phyloP scores from a whole-genome alignment of 495 filamentous ascomycete genomes.

The Penicillium canariense region DNA sequence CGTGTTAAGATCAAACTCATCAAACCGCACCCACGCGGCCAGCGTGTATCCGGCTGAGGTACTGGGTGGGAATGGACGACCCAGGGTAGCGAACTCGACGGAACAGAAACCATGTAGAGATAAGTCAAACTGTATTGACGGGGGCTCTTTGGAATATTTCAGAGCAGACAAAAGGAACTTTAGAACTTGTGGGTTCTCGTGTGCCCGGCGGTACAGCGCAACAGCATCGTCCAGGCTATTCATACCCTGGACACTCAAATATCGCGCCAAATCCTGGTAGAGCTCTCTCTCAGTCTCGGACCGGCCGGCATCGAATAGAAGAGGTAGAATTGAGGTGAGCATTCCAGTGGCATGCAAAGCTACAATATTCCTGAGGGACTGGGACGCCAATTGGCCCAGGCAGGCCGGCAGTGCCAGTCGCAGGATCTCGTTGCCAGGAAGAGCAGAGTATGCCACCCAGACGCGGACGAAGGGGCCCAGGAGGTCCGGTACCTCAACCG shows the following conservation, averaged over 20 bases:
- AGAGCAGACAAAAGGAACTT: slow-evolving; percentile 73
- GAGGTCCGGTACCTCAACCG: slow-evolving; percentile 41
- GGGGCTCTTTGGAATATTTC: slow-evolving; percentile 67
- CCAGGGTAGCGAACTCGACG: slow-evolving; percentile 79
- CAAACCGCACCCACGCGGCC: slow-evolving; percentile 80
- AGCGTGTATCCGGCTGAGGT: slow-evolving; percentile 83
- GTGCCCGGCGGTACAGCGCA: slow-evolving; percentile 66
- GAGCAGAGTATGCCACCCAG: slow-evolving; percentile 38
- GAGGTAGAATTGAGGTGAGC: slow-evolving; percentile 66
- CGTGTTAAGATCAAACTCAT: slow-evolving; percentile 75
- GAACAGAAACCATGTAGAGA: slow-evolving; percentile 84
- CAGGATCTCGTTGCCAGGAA: slow-evolving; percentile 25
- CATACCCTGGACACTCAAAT: slow-evolving; percentile 56
- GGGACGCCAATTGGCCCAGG: slow-evolving; percentile 43
- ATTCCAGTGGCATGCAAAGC: slow-evolving; percentile 76
- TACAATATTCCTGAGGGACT: slow-evolving; percentile 72
- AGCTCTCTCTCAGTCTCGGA: slow-evolving; percentile 52
- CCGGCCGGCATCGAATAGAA: slow-evolving; percentile 54
- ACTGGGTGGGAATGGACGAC: slow-evolving; percentile 75
- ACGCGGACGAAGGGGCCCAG: slow-evolving; percentile 42
- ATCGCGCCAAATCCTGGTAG: slow-evolving; percentile 49
- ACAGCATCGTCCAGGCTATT: slow-evolving; percentile 75
- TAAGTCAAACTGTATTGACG: slow-evolving; percentile 92
- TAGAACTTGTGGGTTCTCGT: slow-evolving; percentile 57
- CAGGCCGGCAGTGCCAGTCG: slow-evolving; percentile 40